Evolutionary conservation across 805 yeast species (phyloP), one percentile per base, ranked within the genome.

Genomic region (Teunomyces kruisii): DNA sequence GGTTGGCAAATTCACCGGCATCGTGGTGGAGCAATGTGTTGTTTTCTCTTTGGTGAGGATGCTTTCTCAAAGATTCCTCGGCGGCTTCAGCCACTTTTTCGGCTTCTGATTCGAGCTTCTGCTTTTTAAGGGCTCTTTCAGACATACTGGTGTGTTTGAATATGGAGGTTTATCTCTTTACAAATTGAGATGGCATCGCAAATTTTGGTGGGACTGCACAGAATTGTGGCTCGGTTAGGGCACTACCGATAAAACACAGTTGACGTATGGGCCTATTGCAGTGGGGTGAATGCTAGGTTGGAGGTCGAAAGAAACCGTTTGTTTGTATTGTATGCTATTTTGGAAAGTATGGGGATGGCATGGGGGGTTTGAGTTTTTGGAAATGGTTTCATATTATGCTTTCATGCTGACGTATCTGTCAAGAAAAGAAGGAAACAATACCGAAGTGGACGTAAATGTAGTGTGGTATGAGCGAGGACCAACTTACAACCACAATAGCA

Each of bases 41-140:
- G 8, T 55, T 56, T 1, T 58, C 65, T 1, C 48, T 46, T 4
- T 68, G 67, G 46, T 70, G 79, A 2, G 84, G 83, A 55, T 81
- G 83, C 37, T 54, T 59, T 47, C 55, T 66, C 35, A 77, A 60
- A 49, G 75, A 72, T 42, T 72, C 78, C 58, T 84, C 88, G 3
- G 88, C 86, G 16, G 72, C 72, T 59, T 83, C 89, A 4, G 88
- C 88, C 13, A 83, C 83, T 16, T 67, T 65, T 54, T 84, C 88
- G 2, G 88, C 84, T 45, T 74, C 69, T 1, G 86, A 80, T 30
- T 72, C 74, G 12, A 65, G 65, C 62, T 75, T 74, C 37, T 75
- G 74, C 59, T 75, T 80, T 65, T 79, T 79, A 49, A 55, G 57
- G 30, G 75, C 72, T 63, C 80, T 72, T 39, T 70, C 74, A 27